A percentile compares a stretch with the other conserved stretches of the same genome.
Evolutionary conservation across 441 rosid species (phyloP).

Genomic region (Lagerstroemia fauriei): DNA sequence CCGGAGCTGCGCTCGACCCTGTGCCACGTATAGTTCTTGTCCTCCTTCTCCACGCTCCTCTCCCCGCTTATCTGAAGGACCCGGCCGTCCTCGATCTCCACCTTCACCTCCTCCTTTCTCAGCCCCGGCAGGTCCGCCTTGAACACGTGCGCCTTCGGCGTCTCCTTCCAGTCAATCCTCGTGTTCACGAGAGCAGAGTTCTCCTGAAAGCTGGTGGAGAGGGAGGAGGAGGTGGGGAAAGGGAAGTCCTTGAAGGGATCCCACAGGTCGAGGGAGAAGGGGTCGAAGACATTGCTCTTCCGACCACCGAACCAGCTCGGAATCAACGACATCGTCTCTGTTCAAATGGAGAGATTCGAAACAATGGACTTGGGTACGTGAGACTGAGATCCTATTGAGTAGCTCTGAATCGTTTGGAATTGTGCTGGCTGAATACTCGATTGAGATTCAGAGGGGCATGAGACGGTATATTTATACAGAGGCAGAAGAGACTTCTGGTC

Average conservation of each 20-base stretch:
- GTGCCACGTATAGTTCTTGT: not conserved
- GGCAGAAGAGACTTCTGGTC: not conserved
- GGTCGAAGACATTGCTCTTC: slow-evolving; percentile 1
- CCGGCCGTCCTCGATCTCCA: not conserved
- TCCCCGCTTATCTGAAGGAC: not conserved
- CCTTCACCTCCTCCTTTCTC: not conserved
- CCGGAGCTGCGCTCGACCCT: not conserved
- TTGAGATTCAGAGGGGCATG: not conserved
- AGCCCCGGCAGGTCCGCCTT: slow-evolving; percentile 5
- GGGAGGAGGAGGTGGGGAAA: not conserved
- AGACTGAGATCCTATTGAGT: not conserved
- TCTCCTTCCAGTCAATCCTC: slow-evolving; percentile 11
- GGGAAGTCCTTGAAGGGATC: slow-evolving; percentile 1
- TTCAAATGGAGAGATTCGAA: not conserved
- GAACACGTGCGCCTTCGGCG: slow-evolving; percentile 1
- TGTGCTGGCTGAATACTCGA: not conserved
- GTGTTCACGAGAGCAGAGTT: not conserved
- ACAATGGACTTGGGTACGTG: not conserved
- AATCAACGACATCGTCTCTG: not conserved
- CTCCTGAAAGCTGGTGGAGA: not conserved
- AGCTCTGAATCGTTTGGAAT: no score
- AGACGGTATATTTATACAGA: not conserved
- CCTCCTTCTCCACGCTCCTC: not conserved
- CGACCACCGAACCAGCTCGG: slow-evolving; percentile 3
- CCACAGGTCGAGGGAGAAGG: not conserved